Evolutionary conservation across 305 asterid genomes (phyloP).

Genomic region (Nicotiana rustica): DNA sequence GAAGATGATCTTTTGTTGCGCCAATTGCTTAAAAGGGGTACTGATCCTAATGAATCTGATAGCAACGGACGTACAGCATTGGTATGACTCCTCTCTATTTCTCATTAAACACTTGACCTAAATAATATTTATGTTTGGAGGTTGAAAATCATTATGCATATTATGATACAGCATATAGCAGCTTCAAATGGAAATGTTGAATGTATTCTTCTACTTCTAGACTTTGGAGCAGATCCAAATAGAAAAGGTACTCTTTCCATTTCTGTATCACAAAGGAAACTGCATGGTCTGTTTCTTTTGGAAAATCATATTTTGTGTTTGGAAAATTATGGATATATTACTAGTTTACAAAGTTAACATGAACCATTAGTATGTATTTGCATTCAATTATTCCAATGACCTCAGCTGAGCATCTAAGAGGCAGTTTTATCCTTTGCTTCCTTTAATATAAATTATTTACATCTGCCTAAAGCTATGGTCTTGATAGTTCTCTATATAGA

Average conservation of each 20-base stretch:
- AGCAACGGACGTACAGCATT: conserved; percentile 63
- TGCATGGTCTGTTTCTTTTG: conserved; percentile 5
- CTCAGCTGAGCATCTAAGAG: background rate
- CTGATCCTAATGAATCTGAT: conserved; percentile 75
- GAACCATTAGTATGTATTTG: background rate
- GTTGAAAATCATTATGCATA: conserved; percentile 25
- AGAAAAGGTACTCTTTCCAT: conserved; percentile 52
- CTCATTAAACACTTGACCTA: conserved; percentile 2
- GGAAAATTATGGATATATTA: conserved; percentile 22
- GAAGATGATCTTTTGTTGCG: conserved; percentile 71
- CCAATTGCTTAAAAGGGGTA: conserved; percentile 70
- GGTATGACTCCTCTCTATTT: conserved; percentile 48
- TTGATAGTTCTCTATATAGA: background rate
- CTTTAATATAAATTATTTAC: background rate
- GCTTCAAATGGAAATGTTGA: conserved; percentile 61
- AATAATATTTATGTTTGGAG: conserved; percentile 26
- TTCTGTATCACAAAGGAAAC: background rate
- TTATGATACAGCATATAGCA: conserved; percentile 65
- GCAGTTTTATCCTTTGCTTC: background rate
- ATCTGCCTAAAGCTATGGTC: background rate
- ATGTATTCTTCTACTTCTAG: conserved; percentile 71
- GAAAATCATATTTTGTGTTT: background rate
- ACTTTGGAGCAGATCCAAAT: conserved; percentile 75
- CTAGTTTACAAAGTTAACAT: background rate
- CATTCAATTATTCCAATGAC: background rate